phyloP scores from a whole-genome alignment of 2,329 filamentous ascomycete species.

The Fusarium sp. region DNA sequence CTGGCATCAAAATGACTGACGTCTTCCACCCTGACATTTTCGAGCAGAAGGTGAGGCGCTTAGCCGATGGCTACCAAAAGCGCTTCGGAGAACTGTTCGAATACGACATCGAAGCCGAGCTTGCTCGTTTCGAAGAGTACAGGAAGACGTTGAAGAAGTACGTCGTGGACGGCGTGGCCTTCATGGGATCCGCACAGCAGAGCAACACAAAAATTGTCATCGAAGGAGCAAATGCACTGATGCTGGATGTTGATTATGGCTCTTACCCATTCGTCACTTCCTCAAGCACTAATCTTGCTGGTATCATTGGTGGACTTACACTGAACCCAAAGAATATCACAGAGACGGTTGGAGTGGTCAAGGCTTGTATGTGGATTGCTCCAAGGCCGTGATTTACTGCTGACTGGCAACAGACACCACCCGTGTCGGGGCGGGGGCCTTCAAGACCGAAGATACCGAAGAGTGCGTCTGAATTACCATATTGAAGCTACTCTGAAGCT shows the following conservation, averaged over 20 bases:
- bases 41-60: constrained; percentile 73
- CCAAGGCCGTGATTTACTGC: constrained; percentile 30
- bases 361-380: constrained; percentile 65
- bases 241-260: constrained; percentile 76
- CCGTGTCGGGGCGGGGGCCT: constrained; percentile 73
- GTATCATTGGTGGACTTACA: constrained; percentile 74
- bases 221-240: constrained; percentile 74
- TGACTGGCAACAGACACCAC: constrained; percentile 68
- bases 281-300: constrained; percentile 67
- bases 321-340: constrained; percentile 73
- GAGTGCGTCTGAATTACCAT: constrained; percentile 51
- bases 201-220: constrained; percentile 73
- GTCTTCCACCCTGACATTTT: constrained; percentile 78
- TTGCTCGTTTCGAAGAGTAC: constrained; percentile 72
- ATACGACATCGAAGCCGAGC: constrained; percentile 77
- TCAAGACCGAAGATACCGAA: constrained; percentile 73
- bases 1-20: constrained; percentile 76
- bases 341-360: constrained; percentile 76
- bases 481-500: constrained; percentile 40
- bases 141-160: constrained; percentile 67
- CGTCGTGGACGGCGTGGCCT: constrained; percentile 76
- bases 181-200: constrained; percentile 74
- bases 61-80: constrained; percentile 73
- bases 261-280: constrained; percentile 66
- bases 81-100: constrained; percentile 76